Conservation (phyloP, 352 stramenopile species). For the Pythium coloratum region DNA sequence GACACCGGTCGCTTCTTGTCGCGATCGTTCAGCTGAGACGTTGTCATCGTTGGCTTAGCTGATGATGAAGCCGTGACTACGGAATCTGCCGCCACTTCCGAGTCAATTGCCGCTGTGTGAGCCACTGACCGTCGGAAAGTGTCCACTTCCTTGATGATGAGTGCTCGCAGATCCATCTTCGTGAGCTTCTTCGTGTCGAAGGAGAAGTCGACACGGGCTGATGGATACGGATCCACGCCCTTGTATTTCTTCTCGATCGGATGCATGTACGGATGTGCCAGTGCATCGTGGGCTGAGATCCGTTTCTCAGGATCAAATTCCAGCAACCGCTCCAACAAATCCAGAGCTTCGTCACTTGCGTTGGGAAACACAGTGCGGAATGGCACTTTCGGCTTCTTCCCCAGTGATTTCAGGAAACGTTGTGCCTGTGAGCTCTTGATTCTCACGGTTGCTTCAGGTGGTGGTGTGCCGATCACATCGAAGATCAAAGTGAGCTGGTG, state of each 20-base stretch:
- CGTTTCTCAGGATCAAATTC: constrained; percentile 64
- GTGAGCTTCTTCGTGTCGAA: constrained; percentile 77
- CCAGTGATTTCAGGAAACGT: constrained; percentile 64
- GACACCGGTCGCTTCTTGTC: constrained; percentile 10
- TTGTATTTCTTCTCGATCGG: constrained; percentile 70
- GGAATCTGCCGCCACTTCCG: constrained; percentile 3
- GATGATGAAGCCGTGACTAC: not conserved
- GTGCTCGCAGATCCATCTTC: constrained; percentile 59
- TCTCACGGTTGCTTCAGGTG: constrained; percentile 37
- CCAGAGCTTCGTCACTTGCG: constrained; percentile 51
- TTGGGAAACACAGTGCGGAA: constrained; percentile 54
- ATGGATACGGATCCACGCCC: constrained; percentile 36
- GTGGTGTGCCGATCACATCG: constrained; percentile 65
- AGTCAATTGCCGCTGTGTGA: constrained; percentile 21
- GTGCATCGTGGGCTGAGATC: constrained; percentile 57
- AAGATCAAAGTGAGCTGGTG: constrained; percentile 82
- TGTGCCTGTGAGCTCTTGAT: constrained; percentile 80
- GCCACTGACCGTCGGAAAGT: constrained; percentile 39
- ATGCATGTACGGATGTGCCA: constrained; percentile 71
- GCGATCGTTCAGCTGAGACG: not conserved
- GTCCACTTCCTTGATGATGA: constrained; percentile 76
- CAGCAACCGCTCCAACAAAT: constrained; percentile 63
- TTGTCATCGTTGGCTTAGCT: not conserved
- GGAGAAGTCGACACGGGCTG: constrained; percentile 54
- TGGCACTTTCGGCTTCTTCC: constrained; percentile 54